Evolutionary conservation across 768 basidiomycete genomes (phyloP).

Genomic region (Astraeus odoratus): DNA sequence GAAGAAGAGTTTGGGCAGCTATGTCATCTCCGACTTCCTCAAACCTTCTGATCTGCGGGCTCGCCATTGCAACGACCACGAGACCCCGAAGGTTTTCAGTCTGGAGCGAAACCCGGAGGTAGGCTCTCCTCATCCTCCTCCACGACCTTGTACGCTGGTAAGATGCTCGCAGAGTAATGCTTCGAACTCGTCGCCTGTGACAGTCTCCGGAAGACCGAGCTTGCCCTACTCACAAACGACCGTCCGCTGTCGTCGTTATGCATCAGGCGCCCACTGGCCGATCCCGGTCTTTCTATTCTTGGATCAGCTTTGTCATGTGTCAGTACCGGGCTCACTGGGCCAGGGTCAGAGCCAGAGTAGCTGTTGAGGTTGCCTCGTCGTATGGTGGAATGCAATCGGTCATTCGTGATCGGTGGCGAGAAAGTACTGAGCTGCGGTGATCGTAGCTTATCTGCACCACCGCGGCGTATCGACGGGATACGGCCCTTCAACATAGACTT

Average conservation of each 20-base stretch:
- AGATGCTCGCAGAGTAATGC: constrained; percentile 3
- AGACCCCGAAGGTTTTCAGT: background rate
- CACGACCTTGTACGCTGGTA: constrained; percentile 4
- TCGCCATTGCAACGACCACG: too few species aligned
- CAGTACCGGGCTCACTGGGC: background rate
- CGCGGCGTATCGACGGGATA: background rate
- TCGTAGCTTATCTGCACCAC: background rate
- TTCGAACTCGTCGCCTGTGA: constrained; percentile 16
- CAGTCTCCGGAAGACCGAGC: constrained; percentile 19
- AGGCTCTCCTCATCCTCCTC: constrained; percentile 5
- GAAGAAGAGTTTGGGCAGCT: too few species aligned
- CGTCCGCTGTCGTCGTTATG: constrained; percentile 3
- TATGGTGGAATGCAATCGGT: background rate
- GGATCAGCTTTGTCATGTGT: background rate
- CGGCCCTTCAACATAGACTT: constrained; percentile 5
- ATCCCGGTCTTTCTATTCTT: constrained; percentile 13
- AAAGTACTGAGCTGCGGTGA: background rate
- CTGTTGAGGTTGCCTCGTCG: constrained; percentile 24
- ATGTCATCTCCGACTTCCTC: too few species aligned
- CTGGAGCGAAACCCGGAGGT: background rate
- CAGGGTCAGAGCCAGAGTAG: constrained; percentile 8
- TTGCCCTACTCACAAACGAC: constrained; percentile 23
- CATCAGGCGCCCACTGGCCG: constrained; percentile 18
- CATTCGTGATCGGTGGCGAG: background rate
- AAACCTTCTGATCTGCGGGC: too few species aligned